These are phyloP conservation scores for Geotrichum australiense DNA, from an alignment of 1,139 yeast genomes.

Conservation along the genomic window DNA sequence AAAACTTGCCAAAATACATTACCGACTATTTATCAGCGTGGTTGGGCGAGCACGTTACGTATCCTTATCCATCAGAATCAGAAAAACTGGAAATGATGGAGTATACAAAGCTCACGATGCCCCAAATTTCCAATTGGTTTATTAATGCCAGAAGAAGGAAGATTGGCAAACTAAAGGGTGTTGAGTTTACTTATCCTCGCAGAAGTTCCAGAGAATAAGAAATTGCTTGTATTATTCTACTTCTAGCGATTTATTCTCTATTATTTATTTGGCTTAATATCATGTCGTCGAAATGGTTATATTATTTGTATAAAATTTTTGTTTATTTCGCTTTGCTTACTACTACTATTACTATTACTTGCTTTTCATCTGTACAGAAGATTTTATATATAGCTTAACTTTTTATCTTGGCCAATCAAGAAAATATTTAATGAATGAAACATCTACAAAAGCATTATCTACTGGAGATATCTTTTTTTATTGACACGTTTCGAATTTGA, in stretches of 20 bases:
- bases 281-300: too few species aligned
- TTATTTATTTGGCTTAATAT: not conserved
- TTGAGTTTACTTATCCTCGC: too few species aligned
- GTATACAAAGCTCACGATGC: slow-evolving; percentile 81
- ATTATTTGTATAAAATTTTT: too few species aligned
- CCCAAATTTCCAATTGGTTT: slow-evolving; percentile 93
- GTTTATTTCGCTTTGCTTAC: not conserved
- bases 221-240: not conserved
- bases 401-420: too few species aligned
- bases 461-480: too few species aligned
- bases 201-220: too few species aligned
- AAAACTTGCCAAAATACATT: slow-evolving; percentile 82
- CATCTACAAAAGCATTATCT: too few species aligned
- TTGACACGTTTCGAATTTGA: too few species aligned
- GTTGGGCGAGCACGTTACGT: slow-evolving; percentile 78
- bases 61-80: slow-evolving; percentile 90
- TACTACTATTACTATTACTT: not conserved
- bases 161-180: not conserved
- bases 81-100: slow-evolving; percentile 76
- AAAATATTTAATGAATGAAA: too few species aligned
- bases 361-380: too few species aligned
- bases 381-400: too few species aligned
- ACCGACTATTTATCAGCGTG: slow-evolving; percentile 75
- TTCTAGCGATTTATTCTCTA: not conserved
- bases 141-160: slow-evolving; percentile 84